phyloP scores from a whole-genome alignment of 208 protist genomes.

The Porcisia deanei region DNA sequence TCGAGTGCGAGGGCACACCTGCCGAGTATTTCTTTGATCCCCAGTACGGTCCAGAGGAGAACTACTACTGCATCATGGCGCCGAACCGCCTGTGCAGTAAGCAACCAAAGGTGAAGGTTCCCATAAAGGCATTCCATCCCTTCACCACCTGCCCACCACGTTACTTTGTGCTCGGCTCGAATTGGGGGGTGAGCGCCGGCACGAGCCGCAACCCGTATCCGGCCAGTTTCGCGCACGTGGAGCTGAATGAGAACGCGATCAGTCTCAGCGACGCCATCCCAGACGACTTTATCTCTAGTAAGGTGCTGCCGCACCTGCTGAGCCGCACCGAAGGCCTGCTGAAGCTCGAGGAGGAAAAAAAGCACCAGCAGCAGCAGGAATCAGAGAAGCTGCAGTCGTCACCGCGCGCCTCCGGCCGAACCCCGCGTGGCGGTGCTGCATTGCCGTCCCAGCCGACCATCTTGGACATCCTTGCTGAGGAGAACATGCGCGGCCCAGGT shows the following conservation, averaged over 20 bases:
- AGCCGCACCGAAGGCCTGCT: constrained; percentile 60
- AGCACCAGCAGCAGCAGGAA: constrained; percentile 34
- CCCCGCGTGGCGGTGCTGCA: constrained; percentile 31
- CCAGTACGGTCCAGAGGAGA: constrained; percentile 74
- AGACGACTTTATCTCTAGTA: constrained; percentile 50
- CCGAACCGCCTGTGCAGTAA: constrained; percentile 67
- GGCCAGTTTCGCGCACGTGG: constrained; percentile 65
- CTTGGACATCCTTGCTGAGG: constrained; percentile 33
- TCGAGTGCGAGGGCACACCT: constrained; percentile 69
- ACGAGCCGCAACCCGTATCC: constrained; percentile 66
- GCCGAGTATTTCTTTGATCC: constrained; percentile 90
- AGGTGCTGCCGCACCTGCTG: constrained; percentile 61
- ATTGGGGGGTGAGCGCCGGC: constrained; percentile 70
- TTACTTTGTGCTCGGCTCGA: constrained; percentile 77
- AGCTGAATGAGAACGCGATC: constrained; percentile 80
- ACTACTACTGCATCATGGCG: constrained; percentile 90
- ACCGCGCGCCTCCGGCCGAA: constrained; percentile 32
- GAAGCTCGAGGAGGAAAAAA: constrained; percentile 52
- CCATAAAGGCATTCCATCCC: constrained; percentile 71
- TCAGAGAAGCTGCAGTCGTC: constrained; percentile 26
- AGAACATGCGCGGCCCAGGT: constrained; percentile 37
- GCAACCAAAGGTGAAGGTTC: constrained; percentile 55
- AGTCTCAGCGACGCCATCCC: constrained; percentile 51
- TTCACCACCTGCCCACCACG: constrained; percentile 81
- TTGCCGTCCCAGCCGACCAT: constrained; percentile 22